These are phyloP conservation scores for Sugiyamaella floridensis DNA, from an alignment of 805 yeast genomes.

Conservation along the genomic window DNA sequence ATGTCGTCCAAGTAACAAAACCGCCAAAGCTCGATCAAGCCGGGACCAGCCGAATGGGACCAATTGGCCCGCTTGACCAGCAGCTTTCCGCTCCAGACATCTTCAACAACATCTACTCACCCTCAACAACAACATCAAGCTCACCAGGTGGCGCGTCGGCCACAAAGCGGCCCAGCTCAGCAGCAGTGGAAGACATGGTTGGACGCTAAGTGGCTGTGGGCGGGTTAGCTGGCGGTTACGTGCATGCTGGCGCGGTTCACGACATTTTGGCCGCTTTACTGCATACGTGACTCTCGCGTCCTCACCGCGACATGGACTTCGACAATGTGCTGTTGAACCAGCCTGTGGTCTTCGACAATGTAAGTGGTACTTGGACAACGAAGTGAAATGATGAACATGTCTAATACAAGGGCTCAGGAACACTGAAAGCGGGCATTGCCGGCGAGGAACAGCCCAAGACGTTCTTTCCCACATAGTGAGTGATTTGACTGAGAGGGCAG, in stretches of 20 bases:
- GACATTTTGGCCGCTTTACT: neutral
- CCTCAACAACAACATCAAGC: conserved; percentile 30
- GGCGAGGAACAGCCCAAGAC: conserved; percentile 79
- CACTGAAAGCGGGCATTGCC: conserved; percentile 83
- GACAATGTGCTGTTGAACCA: conserved; percentile 47
- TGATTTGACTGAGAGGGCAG: conserved; percentile 3
- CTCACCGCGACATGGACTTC: conserved; percentile 19
- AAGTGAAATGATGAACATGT: neutral
- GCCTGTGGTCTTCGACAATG: conserved; percentile 70
- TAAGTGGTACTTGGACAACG: conserved; percentile 18
- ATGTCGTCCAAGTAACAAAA: neutral
- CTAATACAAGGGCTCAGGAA: conserved; percentile 59
- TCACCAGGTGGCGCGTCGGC: conserved; percentile 55
- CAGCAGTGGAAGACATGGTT: conserved; percentile 14
- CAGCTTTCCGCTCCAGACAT: neutral
- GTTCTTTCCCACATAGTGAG: conserved; percentile 50
- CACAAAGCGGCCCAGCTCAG: conserved; percentile 30
- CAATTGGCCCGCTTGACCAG: too few relatives aligned
- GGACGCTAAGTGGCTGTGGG: neutral
- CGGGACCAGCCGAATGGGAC: too few relatives aligned
- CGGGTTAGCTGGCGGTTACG: neutral
- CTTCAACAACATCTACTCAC: conserved; percentile 20
- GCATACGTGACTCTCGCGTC: conserved; percentile 1
- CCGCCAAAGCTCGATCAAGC: too few relatives aligned
- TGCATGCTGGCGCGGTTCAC: neutral